A percentile compares a stretch with the other conserved stretches of the same genome.
These are phyloP conservation scores for Zymoseptoria pseudotritici DNA, from an alignment of 2,329 filamentous ascomycete genomes.

Conservation along the genomic window DNA sequence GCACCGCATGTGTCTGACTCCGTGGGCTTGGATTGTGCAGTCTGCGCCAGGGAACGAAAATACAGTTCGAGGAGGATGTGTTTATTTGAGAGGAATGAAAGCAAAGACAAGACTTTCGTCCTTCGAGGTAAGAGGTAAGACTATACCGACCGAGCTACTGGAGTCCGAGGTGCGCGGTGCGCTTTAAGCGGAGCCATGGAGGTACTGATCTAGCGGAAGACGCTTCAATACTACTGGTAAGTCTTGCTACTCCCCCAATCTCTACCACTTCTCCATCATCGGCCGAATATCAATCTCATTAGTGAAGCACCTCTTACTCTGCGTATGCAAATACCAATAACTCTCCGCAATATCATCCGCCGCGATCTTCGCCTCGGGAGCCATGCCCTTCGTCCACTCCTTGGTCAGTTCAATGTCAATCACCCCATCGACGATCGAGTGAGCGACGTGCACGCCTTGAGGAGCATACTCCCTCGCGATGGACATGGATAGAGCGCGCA, in stretches of 20 bases:
- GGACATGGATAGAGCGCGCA: conserved; percentile 64
- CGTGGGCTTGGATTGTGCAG: too few species aligned
- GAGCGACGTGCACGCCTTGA: conserved; percentile 70
- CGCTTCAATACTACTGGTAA: background rate
- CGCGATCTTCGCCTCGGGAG: conserved; percentile 58
- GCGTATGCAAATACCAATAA: conserved; percentile 77
- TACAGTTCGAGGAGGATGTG: too few species aligned
- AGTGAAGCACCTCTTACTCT: conserved; percentile 69
- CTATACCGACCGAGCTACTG: too few species aligned
- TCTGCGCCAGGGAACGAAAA: too few species aligned
- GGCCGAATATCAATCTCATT: conserved; percentile 74
- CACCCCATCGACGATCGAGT: conserved; percentile 66
- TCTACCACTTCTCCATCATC: conserved; percentile 70
- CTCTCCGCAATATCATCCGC: conserved; percentile 78
- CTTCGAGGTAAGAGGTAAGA: too few species aligned
- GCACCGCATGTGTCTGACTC: too few species aligned
- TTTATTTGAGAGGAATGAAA: too few species aligned
- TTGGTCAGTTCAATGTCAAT: conserved; percentile 71
- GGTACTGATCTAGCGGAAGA: background rate
- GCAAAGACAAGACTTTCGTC: too few species aligned
- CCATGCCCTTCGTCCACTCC: conserved; percentile 46
- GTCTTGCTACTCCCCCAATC: background rate
- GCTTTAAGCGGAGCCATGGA: background rate
- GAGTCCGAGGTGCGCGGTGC: too few species aligned
- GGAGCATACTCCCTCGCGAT: conserved; percentile 77